These are phyloP conservation scores for Poterioochromonas sp. DNA, from an alignment of 352 stramenopile genomes.

Conservation along the genomic window DNA sequence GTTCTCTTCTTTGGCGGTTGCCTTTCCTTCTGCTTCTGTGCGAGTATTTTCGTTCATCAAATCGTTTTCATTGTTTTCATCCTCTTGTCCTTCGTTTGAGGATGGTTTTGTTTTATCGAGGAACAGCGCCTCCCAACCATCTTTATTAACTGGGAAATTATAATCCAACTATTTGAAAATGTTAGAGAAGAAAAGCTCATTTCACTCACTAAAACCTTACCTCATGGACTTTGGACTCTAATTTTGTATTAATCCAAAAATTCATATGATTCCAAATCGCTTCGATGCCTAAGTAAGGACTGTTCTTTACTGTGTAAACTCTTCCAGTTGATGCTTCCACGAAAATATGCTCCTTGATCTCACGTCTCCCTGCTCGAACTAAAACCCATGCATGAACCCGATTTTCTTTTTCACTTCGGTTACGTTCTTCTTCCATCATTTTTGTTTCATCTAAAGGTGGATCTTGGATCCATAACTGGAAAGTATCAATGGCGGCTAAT, in stretches of 20 bases:
- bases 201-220: too few species aligned
- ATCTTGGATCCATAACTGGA: constrained; percentile 12
- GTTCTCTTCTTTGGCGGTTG: neutral
- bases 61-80: constrained; percentile 47
- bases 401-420: constrained; percentile 52
- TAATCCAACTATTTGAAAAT: too few species aligned
- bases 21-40: constrained; percentile 51
- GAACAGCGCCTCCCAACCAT: constrained; percentile 7
- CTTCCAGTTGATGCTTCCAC: constrained; percentile 80
- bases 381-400: constrained; percentile 80
- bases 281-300: constrained; percentile 73
- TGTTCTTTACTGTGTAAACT: constrained; percentile 60
- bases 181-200: too few species aligned
- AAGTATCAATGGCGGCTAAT: neutral
- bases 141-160: too few species aligned
- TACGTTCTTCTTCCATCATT: constrained; percentile 1
- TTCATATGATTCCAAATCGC: constrained; percentile 85
- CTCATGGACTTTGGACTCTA: constrained; percentile 38
- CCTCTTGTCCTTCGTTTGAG: constrained; percentile 54
- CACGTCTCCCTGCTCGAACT: constrained; percentile 73
- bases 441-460: neutral
- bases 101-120: neutral
- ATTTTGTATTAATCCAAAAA: constrained; percentile 83
- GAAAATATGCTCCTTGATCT: constrained; percentile 69
- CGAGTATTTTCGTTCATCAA: constrained; percentile 26